Evolutionary conservation across 1,284 basidiomycete genomes (phyloP).

Genomic region (Wolfiporia cocos): DNA sequence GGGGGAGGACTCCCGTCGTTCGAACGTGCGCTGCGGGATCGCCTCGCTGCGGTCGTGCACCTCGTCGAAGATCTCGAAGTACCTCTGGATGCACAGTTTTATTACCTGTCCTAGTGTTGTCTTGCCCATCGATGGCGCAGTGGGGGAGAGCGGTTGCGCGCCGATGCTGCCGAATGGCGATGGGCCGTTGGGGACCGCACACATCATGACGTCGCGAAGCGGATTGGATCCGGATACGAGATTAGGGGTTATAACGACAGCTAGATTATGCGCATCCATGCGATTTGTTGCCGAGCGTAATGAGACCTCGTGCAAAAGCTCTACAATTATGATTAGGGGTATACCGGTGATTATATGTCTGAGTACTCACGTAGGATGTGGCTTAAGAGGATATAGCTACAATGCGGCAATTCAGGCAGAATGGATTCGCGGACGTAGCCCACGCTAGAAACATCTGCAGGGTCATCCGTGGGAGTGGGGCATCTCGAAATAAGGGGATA

Average conservation of each 20-base stretch:
- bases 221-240: slow-evolving; percentile 66
- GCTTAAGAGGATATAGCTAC: slow-evolving; percentile 69
- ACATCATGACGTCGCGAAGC: slow-evolving; percentile 67
- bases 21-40: slow-evolving; percentile 28
- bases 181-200: slow-evolving; percentile 46
- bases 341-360: slow-evolving; percentile 2
- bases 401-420: slow-evolving; percentile 61
- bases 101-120: slow-evolving; percentile 69
- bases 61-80: slow-evolving; percentile 84
- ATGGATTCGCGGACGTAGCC: slow-evolving; percentile 61
- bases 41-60: slow-evolving; percentile 62
- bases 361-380: slow-evolving; percentile 67
- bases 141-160: slow-evolving; percentile 21
- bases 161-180: slow-evolving; percentile 23
- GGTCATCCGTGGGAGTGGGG: slow-evolving; percentile 49
- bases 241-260: slow-evolving; percentile 76
- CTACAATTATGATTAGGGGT: slow-evolving; percentile 28
- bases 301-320: slow-evolving; percentile 74
- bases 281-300: slow-evolving; percentile 56
- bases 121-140: slow-evolving; percentile 32
- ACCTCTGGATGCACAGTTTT: slow-evolving; percentile 73
- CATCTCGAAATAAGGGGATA: slow-evolving; percentile 66
- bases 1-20: slow-evolving; percentile 19
- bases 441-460: slow-evolving; percentile 50
- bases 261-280: slow-evolving; percentile 81